A percentile compares a stretch with the other conserved stretches of the same genome.
Conservation (phyloP, 2,329 filamentous ascomycete species). For the Alternaria rosae region DNA sequence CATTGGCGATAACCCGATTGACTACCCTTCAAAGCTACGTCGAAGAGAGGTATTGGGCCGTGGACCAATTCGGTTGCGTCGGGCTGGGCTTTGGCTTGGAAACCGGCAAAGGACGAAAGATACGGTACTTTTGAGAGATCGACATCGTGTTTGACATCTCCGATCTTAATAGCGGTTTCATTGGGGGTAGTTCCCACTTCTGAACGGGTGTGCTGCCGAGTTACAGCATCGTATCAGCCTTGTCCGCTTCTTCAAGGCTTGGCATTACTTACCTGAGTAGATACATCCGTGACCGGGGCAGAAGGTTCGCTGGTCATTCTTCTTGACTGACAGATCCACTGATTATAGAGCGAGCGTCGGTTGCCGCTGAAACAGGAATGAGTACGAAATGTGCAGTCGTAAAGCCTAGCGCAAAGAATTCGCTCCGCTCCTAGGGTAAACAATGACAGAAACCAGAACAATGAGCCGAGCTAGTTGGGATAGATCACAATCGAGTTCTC, state of each 20-base stretch:
- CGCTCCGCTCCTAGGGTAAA: too few species aligned
- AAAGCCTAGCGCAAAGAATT: too few species aligned
- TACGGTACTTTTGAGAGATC: constrained; percentile 11
- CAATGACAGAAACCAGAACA: too few species aligned
- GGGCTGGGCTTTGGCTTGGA: neutral
- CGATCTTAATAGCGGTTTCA: constrained; percentile 12
- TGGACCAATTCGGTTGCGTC: constrained; percentile 21
- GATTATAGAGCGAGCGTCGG: too few species aligned
- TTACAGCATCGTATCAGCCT: neutral
- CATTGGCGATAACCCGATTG: constrained; percentile 38
- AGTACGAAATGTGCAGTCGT: too few species aligned
- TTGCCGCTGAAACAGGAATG: too few species aligned
- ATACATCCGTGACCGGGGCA: neutral
- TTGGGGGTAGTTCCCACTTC: neutral
- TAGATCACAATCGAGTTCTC: too few species aligned
- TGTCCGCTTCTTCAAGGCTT: neutral
- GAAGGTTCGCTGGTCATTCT: neutral
- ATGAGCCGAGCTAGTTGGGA: too few species aligned
- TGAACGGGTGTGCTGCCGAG: neutral
- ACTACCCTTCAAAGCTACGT: constrained; percentile 35
- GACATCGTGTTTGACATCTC: constrained; percentile 11
- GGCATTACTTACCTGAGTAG: neutral
- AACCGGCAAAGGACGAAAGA: constrained; percentile 35
- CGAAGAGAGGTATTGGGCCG: constrained; percentile 28
- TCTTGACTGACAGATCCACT: too few species aligned